A percentile compares a stretch with the other conserved stretches of the same genome.
phyloP scores from a whole-genome alignment of 1,139 yeast species.

The Sugiyamaella neomexicana region DNA sequence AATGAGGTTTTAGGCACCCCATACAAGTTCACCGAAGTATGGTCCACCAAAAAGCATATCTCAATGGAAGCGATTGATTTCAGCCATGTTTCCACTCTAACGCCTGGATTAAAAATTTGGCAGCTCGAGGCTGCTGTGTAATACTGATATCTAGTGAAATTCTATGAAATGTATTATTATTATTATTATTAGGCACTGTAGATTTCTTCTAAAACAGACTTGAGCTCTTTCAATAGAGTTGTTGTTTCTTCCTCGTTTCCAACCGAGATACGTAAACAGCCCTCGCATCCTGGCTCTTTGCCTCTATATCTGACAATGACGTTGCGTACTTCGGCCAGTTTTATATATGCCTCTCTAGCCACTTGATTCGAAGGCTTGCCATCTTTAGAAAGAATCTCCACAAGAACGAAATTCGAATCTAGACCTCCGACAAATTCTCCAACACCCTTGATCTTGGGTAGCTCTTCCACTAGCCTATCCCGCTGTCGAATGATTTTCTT shows the following conservation, averaged over 20 bases:
- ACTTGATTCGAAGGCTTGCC: slow-evolving; percentile 68
- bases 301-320: slow-evolving; percentile 94
- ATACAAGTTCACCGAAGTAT: slow-evolving; percentile 26
- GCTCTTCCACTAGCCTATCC: slow-evolving; percentile 49
- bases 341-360: slow-evolving; percentile 66
- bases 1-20: slow-evolving; percentile 16
- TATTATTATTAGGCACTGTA: slow-evolving; percentile 14
- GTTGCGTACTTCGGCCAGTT: slow-evolving; percentile 66
- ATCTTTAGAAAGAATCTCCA: slow-evolving; percentile 62
- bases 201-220: slow-evolving; percentile 41
- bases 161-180: not conserved
- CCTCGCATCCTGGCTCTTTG: slow-evolving; percentile 80
- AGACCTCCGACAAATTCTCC: slow-evolving; percentile 82
- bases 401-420: slow-evolving; percentile 80
- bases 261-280: slow-evolving; percentile 81
- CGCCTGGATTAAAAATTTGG: slow-evolving; percentile 62
- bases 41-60: slow-evolving; percentile 32
- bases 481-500: slow-evolving; percentile 57
- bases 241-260: slow-evolving; percentile 80
- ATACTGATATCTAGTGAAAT: not conserved
- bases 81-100: slow-evolving; percentile 41
- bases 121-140: slow-evolving; percentile 30
- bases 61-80: slow-evolving; percentile 48
- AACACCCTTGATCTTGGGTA: slow-evolving; percentile 57
- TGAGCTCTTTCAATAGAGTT: slow-evolving; percentile 53